phyloP scores from a whole-genome alignment of 2,329 filamentous ascomycete species.

The Colletotrichum sp. region DNA sequence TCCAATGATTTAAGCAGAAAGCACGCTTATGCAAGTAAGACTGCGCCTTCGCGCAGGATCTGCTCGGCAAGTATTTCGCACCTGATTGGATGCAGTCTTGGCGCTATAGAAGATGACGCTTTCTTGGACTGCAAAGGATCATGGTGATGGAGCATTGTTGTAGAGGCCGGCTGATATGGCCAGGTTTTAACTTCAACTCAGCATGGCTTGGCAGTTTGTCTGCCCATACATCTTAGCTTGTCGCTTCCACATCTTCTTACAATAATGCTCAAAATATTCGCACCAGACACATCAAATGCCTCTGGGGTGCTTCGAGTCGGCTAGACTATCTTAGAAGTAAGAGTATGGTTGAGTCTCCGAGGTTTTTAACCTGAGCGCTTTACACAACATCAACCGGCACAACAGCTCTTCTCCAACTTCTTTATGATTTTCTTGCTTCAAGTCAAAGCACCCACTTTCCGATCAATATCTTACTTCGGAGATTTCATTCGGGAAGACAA shows the following conservation, averaged over 20 bases:
- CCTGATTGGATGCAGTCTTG: neutral
- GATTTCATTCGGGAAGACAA: neutral
- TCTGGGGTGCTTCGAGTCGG: too few species aligned
- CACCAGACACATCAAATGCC: too few species aligned
- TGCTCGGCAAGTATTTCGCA: neutral
- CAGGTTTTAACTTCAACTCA: neutral
- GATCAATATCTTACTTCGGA: too few species aligned
- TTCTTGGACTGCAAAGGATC: neutral
- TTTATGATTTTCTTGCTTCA: too few species aligned
- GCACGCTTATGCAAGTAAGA: neutral
- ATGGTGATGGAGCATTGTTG: neutral
- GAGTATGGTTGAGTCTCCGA: rapidly evolving
- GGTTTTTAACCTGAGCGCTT: too few species aligned
- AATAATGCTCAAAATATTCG: too few species aligned
- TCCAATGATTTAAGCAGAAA: neutral
- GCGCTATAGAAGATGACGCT: neutral
- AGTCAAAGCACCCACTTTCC: too few species aligned
- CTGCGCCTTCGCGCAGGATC: neutral
- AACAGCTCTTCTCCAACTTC: too few species aligned
- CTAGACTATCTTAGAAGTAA: too few species aligned
- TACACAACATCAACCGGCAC: too few species aligned
- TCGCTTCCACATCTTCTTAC: neutral
- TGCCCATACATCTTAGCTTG: neutral
- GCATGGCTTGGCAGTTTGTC: neutral
- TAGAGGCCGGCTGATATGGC: neutral